Conservation (phyloP, 441 rosid species). For the Gossypium schwendimanii region DNA sequence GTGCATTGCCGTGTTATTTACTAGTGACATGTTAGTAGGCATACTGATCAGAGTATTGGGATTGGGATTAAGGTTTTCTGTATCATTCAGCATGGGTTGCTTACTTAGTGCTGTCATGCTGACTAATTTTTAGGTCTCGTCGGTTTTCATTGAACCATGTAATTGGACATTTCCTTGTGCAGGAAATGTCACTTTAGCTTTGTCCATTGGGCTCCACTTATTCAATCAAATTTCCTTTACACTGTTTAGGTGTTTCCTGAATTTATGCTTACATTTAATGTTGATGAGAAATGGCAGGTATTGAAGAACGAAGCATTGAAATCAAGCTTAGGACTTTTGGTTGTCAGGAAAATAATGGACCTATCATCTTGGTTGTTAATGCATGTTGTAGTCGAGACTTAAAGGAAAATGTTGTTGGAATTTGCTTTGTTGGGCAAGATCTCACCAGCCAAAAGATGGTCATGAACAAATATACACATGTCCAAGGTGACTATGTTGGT, state of each 20-base stretch:
- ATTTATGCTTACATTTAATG: not conserved
- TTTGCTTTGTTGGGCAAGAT: slow-evolving; percentile 84
- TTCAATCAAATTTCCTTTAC: not conserved
- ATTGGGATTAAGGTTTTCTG: not conserved
- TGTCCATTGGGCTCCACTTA: not conserved
- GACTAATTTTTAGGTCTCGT: not conserved
- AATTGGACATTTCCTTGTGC: not conserved
- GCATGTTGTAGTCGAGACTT: slow-evolving; percentile 69
- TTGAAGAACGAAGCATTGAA: slow-evolving; percentile 60
- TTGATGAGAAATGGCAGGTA: slow-evolving; percentile 37
- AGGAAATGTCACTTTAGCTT: not conserved
- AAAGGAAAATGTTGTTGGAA: slow-evolving; percentile 49
- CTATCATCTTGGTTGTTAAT: slow-evolving; percentile 52
- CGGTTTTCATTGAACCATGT: not conserved
- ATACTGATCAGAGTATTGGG: not conserved
- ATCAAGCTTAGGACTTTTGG: slow-evolving; percentile 55
- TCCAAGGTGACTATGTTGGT: slow-evolving; percentile 67
- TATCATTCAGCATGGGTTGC: not conserved
- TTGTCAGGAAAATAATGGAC: slow-evolving; percentile 37
- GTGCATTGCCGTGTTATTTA: not conserved
- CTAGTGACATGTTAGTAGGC: not conserved
- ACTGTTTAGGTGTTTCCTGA: not conserved
- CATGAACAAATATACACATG: slow-evolving; percentile 46
- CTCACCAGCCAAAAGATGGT: slow-evolving; percentile 52
- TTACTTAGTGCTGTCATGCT: not conserved